Evolutionary conservation across 805 yeast species (phyloP), one percentile per base, ranked within the genome.

Genomic region (Suhomyces pyralidae): DNA sequence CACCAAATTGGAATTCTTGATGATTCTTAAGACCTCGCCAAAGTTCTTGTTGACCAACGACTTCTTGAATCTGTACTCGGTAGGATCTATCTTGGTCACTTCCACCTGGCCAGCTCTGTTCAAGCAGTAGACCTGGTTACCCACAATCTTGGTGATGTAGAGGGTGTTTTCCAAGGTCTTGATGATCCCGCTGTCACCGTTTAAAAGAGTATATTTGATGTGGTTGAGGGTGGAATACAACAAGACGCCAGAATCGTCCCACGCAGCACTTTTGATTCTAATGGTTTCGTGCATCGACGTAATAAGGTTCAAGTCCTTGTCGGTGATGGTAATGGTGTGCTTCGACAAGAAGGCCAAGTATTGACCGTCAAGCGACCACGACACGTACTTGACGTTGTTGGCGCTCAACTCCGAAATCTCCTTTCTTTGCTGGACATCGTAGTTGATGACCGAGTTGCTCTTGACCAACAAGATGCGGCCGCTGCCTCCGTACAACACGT

Each of bases 271-370:
- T 77, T 94, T 94, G 64, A 94, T 90, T 69, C 99, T 81, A 61
- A 94, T 94, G 3, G 98, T 93, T 77, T 94, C 99, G 68, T 91
- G 97, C 83, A 91, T 81, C 1, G 96, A 84, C 50, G 93, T 84
- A 40, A 91, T 77, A 52, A 84, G 73, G 66, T 90, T 91, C 61
- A 93, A 79, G 58, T 83, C 86, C 68, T 85, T 86, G 62, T 83
- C 85, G 26, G 92, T 96, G 62, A 94, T 84, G 12, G 96, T 88
- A 62, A 94, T 88, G 19, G 94, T 88, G 71, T 94, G 99, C 69
- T 93, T 94, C 20, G 96, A 84, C 68, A 91, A 79, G 51, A 94
- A 76, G 1, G 99, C 99, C 57, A 91, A 80, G 64, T 89, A 82
- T 66, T 87, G 88, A 44, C 96, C 94, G 69, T 90, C 96, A 48